Evolutionary conservation across 2,329 filamentous ascomycete species (phyloP), one percentile per base, ranked within the genome.

Genomic region (Trichoderma breve): DNA sequence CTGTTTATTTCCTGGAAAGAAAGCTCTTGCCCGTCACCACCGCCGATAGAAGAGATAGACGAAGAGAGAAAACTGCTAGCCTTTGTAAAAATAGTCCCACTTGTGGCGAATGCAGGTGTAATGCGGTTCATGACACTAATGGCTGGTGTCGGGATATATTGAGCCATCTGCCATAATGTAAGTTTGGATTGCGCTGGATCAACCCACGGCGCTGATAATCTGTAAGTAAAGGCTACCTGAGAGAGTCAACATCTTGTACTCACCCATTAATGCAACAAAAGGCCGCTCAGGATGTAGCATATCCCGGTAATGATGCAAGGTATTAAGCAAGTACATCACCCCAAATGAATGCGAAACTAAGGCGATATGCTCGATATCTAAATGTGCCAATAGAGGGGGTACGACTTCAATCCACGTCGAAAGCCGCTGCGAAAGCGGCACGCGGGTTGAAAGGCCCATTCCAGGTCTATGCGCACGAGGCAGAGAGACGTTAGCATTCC

Each of bases 281-380:
- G 64, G 64, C 18, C 21, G 30, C 11, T 67, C 47, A 5, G 64
- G 64, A 21, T 67, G 64, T 9, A 67, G 7, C 24, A 67, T n/a
- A 21, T 67, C 1, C n/a, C 64, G 64, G 28, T 67, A n/a, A 21
- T 67, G 28, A 26, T 67, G 51, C 64, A 67, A 18, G 4, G 47
- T 39, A 32, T 67, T 67, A 11, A 67, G 51, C 3, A 67, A 18
- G 21, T 67, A 67, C 11, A 67, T 36, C 24, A 24, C 55, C 15
- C 64, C 64, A 21, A 51, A 51, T 12, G 64, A 67, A 67, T 67
- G 64, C 21, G 64, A 34, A 39, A 67, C 30, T 12, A 67, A 15
- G 47, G 64, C 47, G 18, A 57, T 21, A 57, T 67, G 64, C 21
- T 34, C 11, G 14, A 67, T 39, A 34, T 57, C 47, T 14, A 67